phyloP scores from a whole-genome alignment of 129 eudicot species.

The Lonicera japonica region DNA sequence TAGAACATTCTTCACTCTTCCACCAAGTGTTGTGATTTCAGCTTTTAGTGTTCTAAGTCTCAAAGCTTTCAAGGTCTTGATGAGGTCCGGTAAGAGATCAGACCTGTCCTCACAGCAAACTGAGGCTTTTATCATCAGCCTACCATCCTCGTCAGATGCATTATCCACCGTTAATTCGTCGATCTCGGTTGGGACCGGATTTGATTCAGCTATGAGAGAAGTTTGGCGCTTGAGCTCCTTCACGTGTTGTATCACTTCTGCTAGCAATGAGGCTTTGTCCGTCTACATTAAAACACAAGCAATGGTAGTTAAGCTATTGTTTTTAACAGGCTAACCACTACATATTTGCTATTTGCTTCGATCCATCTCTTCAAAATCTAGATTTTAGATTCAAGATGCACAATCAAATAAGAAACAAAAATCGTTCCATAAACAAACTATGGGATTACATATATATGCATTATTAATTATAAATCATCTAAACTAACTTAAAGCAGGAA shows the following conservation, averaged over 20 bases:
- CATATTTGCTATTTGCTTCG: no score
- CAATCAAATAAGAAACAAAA: no score
- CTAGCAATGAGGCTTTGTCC: slow-evolving; percentile 94
- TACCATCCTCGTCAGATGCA: slow-evolving; percentile 52
- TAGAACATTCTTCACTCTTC: slow-evolving; percentile 77
- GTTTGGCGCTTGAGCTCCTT: slow-evolving; percentile 85
- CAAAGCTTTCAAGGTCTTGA: slow-evolving; percentile 68
- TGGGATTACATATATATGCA: no score
- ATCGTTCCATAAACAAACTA: no score
- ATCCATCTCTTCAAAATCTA: no score
- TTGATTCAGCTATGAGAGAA: slow-evolving; percentile 61
- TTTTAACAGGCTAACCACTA: no score
- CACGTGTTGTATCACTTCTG: slow-evolving; percentile 94
- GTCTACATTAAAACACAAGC: slow-evolving; percentile 33
- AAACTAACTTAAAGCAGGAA: no score
- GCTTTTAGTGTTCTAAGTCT: slow-evolving; percentile 66
- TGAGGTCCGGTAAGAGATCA: slow-evolving; percentile 75
- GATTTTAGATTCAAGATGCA: no score
- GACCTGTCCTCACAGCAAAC: slow-evolving; percentile 81
- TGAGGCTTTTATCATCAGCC: slow-evolving; percentile 60
- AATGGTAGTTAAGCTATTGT: slow-evolving; percentile 4
- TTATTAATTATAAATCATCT: no score
- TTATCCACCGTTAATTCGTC: slow-evolving; percentile 69
- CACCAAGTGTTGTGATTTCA: slow-evolving; percentile 86
- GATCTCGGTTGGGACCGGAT: slow-evolving; percentile 61